Percentiles rank a stretch among this genome's conserved stretches.
Conservation (phyloP, 805 yeast species). For the Metschnikowia baotianmanensis region DNA sequence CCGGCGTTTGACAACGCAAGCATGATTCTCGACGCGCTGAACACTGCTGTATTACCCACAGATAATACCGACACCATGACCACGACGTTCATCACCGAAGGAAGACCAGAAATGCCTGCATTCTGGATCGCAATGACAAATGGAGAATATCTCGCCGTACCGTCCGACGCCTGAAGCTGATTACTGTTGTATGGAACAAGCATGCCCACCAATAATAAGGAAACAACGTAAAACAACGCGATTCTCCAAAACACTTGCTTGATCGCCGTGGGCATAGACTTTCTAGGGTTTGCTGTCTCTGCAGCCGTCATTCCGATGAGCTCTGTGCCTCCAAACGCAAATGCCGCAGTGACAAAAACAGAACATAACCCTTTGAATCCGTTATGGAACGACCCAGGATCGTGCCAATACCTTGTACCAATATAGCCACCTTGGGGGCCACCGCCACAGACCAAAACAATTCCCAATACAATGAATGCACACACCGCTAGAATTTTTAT, state of each 20-base stretch:
- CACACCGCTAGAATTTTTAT: constrained; percentile 60
- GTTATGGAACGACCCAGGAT: too few species aligned
- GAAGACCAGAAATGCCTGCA: constrained; percentile 63
- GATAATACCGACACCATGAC: constrained; percentile 72
- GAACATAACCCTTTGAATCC: constrained; percentile 38
- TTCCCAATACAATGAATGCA: constrained; percentile 57
- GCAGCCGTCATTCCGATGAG: constrained; percentile 39
- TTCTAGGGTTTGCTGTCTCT: constrained; percentile 36
- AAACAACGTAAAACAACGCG: constrained; percentile 38
- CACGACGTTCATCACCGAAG: constrained; percentile 72
- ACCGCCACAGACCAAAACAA: constrained; percentile 53
- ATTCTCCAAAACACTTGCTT: constrained; percentile 46
- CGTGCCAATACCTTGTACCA: constrained; percentile 39
- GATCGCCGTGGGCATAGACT: constrained; percentile 41
- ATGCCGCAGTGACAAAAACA: constrained; percentile 41
- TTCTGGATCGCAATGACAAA: constrained; percentile 67
- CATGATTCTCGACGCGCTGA: constrained; percentile 66
- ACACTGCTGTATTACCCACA: constrained; percentile 61
- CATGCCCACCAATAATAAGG: constrained; percentile 40
- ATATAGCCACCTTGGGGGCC: constrained; percentile 35
- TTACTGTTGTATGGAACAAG: constrained; percentile 44
- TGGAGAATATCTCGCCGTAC: constrained; percentile 58
- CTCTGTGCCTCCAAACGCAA: constrained; percentile 43
- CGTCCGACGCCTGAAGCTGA: constrained; percentile 50
- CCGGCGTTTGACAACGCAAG: constrained; percentile 70